These are phyloP conservation scores for Populus nigra DNA, from an alignment of 345 rosid species.

Conservation along the genomic window DNA sequence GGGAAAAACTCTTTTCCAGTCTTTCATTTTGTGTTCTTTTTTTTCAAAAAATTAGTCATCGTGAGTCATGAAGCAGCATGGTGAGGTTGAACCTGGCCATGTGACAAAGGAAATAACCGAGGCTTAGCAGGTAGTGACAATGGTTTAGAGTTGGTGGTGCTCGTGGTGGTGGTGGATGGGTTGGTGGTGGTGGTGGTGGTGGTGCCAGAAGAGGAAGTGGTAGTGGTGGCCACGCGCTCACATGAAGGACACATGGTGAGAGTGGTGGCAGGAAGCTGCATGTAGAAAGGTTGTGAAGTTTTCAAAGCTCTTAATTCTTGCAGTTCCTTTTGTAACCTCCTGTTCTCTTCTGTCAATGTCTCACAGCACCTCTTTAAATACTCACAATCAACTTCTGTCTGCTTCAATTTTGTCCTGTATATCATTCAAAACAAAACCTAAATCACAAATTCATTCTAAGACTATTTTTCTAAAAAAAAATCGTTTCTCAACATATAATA, in stretches of 20 bases:
- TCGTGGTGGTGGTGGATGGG: not conserved
- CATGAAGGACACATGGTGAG: conserved; percentile 99
- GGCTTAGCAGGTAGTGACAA: conserved; percentile 28
- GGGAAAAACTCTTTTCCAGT: not conserved
- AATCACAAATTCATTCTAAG: not conserved
- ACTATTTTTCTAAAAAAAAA: not conserved
- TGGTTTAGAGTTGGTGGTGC: conserved; percentile 7
- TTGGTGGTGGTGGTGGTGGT: conserved; percentile 12
- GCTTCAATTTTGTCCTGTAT: conserved; percentile 89
- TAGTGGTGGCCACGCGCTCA: conserved; percentile 77
- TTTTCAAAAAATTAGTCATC: not conserved
- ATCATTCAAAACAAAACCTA: not conserved
- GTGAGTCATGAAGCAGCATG: conserved; percentile 30
- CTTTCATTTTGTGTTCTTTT: not conserved
- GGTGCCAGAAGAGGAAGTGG: conserved; percentile 33
- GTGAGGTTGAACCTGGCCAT: conserved; percentile 27
- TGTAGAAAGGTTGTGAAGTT: conserved; percentile 78
- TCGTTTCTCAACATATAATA: not conserved
- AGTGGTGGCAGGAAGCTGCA: conserved; percentile 97
- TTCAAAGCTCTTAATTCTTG: conserved; percentile 79
- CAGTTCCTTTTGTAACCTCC: conserved; percentile 81
- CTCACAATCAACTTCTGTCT: conserved; percentile 92
- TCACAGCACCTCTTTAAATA: conserved; percentile 85
- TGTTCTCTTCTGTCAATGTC: conserved; percentile 86
- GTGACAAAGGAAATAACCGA: conserved; percentile 29